These are phyloP conservation scores for Mycosphaerella arachidis DNA, from an alignment of 2,329 filamentous ascomycete species.

Conservation along the genomic window DNA sequence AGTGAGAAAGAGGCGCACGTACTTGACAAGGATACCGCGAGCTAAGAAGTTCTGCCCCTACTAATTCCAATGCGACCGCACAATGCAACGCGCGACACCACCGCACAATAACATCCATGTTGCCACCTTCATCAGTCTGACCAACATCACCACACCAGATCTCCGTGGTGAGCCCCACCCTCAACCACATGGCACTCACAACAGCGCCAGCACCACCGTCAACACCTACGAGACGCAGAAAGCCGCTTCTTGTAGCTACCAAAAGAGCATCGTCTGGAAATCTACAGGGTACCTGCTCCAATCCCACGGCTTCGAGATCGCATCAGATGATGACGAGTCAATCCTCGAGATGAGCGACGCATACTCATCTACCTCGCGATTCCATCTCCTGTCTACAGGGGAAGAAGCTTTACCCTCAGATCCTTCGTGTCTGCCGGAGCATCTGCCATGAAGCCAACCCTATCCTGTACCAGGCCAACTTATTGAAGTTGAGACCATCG, in stretches of 20 bases:
- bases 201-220: background rate
- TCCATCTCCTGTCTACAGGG: background rate
- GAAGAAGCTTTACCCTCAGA: background rate
- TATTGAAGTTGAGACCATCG: background rate
- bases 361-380: background rate
- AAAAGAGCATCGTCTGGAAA: slow-evolving; percentile 2
- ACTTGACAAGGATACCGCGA: background rate
- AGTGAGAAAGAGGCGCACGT: slow-evolving; percentile 2
- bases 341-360: background rate
- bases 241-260: background rate
- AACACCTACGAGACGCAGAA: background rate
- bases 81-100: background rate
- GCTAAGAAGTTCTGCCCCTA: background rate
- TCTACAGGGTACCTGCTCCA: background rate
- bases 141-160: background rate
- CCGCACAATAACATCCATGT: background rate
- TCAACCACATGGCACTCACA: background rate
- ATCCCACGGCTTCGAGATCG: background rate
- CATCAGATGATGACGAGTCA: background rate
- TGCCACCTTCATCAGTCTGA: background rate
- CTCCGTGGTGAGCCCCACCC: background rate
- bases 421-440: background rate
- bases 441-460: background rate
- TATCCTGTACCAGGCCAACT: background rate
- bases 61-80: background rate